phyloP scores from a whole-genome alignment of 2,329 filamentous ascomycete genomes.

The Pestalotiopsis sp. region DNA sequence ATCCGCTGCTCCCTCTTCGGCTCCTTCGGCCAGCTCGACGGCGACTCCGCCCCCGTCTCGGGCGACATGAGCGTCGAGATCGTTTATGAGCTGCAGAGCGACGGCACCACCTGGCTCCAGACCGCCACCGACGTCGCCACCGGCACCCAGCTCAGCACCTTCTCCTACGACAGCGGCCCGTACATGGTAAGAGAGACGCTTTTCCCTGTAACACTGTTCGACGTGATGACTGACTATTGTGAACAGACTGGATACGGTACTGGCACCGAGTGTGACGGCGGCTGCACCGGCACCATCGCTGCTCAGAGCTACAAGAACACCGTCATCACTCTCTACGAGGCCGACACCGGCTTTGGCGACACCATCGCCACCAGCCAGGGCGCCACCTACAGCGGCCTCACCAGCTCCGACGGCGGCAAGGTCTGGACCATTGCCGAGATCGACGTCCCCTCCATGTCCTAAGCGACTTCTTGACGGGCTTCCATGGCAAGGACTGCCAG shows the following conservation, averaged over 20 bases:
- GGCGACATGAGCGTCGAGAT: constrained; percentile 9
- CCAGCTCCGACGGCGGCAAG: background rate
- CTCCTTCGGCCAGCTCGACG: constrained; percentile 10
- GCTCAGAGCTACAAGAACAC: constrained; percentile 10
- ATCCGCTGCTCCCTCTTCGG: constrained; percentile 10
- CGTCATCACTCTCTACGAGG: constrained; percentile 5
- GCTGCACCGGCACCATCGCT: constrained; percentile 8
- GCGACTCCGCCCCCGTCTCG: background rate
- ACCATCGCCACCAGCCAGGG: constrained; percentile 7
- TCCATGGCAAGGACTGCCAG: background rate
- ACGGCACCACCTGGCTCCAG: constrained; percentile 6
- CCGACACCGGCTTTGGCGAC: constrained; percentile 3
- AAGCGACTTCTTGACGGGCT: background rate
- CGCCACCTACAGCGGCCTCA: constrained; percentile 7
- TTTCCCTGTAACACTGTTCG: background rate
- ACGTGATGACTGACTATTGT: background rate
- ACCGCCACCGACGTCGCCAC: constrained; percentile 8
- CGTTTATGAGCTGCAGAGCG: constrained; percentile 7
- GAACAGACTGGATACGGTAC: constrained; percentile 9
- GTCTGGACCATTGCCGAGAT: constrained; percentile 7
- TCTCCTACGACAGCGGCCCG: constrained; percentile 7
- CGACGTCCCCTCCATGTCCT: constrained; percentile 5
- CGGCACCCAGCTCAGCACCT: constrained; percentile 4
- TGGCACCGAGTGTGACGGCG: constrained; percentile 9
- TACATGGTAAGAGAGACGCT: constrained; percentile 1